phyloP scores from a whole-genome alignment of 2,329 filamentous ascomycete genomes.

The Fusarium papillatum region DNA sequence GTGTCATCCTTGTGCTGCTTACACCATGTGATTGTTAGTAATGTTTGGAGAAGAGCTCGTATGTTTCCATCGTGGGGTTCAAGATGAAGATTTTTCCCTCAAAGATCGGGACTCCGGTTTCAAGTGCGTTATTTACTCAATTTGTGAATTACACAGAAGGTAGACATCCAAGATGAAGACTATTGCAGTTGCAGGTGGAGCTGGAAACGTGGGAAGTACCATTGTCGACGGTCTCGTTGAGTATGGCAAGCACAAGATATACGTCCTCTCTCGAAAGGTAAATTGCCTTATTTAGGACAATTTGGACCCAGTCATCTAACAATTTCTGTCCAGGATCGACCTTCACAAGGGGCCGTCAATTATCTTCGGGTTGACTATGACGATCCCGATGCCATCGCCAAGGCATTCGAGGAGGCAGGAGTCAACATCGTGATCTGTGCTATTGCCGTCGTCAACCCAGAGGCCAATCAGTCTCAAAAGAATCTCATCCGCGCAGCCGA shows the following conservation, averaged over 20 bases:
- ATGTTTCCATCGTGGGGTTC: neutral
- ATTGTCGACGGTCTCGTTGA: slow-evolving; percentile 35
- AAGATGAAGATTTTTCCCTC: neutral
- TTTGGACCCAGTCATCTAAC: neutral
- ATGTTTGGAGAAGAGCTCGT: neutral
- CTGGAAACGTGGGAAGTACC: slow-evolving; percentile 30
- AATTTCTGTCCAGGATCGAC: neutral
- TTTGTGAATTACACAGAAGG: neutral
- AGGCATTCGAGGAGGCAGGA: slow-evolving; percentile 5
- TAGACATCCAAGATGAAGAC: slow-evolving; percentile 19
- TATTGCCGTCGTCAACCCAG: slow-evolving; percentile 31
- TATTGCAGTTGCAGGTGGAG: slow-evolving; percentile 36
- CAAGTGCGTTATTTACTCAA: neutral
- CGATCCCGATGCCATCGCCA: neutral
- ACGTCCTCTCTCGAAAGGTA: slow-evolving; percentile 28
- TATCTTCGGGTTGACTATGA: slow-evolving; percentile 30
- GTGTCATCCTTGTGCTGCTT: neutral
- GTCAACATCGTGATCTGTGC: slow-evolving; percentile 36
- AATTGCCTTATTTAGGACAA: too few relatives aligned
- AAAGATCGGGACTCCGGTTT: neutral
- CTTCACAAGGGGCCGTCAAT: neutral
- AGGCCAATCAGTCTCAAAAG: slow-evolving; percentile 31
- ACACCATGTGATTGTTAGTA: neutral
- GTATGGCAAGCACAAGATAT: slow-evolving; percentile 30
- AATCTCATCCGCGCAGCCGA: slow-evolving; percentile 33